These are phyloP conservation scores for Pythium plurisporium DNA, from an alignment of 352 stramenopile species.

Conservation along the genomic window DNA sequence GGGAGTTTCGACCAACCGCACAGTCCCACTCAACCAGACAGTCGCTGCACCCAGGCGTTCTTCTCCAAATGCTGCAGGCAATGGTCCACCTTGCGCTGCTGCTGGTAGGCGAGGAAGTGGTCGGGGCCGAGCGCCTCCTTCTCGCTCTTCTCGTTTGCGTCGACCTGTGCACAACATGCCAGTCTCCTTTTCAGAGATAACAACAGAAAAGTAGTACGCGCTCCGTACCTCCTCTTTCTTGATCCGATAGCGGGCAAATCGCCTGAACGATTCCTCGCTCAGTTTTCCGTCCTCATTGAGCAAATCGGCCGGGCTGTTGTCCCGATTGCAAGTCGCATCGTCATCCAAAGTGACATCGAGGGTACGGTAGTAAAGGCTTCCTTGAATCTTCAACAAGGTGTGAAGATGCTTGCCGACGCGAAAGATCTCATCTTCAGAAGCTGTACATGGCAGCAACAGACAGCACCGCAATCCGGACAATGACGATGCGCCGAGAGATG, in stretches of 20 bases:
- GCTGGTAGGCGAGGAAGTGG: conserved; percentile 63
- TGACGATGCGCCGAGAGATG: conserved; percentile 31
- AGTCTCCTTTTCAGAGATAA: too few relatives aligned
- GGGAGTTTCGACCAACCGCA: too few relatives aligned
- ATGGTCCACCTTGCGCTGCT: conserved; percentile 49
- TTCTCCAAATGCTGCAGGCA: conserved; percentile 51
- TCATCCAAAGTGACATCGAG: conserved; percentile 15
- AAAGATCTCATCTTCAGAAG: conserved; percentile 61
- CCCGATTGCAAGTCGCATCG: background rate
- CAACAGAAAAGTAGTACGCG: too few relatives aligned
- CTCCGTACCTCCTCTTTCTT: conserved; percentile 55
- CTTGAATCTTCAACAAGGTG: conserved; percentile 54
- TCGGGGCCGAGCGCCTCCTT: conserved; percentile 26
- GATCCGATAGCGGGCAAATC: conserved; percentile 59
- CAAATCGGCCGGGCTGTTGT: conserved; percentile 21
- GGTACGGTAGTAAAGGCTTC: conserved; percentile 62
- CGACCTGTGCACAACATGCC: conserved; percentile 4
- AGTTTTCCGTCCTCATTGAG: conserved; percentile 48
- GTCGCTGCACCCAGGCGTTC: conserved; percentile 30
- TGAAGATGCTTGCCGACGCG: conserved; percentile 70
- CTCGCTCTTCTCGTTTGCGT: conserved; percentile 21
- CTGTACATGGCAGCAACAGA: conserved; percentile 52
- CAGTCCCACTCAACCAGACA: conserved; percentile 17
- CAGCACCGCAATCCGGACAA: conserved; percentile 61
- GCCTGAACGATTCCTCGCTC: conserved; percentile 66